Evolutionary conservation across 306 rosid genomes (phyloP).

Genomic region (Datisca glomerata): DNA sequence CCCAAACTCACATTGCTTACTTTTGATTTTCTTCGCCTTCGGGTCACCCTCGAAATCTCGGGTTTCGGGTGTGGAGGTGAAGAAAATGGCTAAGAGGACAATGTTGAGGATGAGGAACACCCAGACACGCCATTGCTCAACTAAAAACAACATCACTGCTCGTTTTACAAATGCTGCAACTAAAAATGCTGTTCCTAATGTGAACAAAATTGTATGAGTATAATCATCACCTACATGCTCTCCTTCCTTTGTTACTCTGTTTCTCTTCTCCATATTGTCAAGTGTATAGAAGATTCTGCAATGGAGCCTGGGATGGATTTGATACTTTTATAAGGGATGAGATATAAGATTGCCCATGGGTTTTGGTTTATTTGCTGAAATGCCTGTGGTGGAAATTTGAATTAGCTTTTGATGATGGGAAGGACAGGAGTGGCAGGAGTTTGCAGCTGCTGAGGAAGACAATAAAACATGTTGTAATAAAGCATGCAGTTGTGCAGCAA

Average conservation of each 20-base stretch:
- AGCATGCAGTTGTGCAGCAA: constrained; percentile 28
- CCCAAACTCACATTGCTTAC: constrained; percentile 1
- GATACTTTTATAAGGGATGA: neutral
- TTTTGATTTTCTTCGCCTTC: constrained; percentile 16
- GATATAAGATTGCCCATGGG: too few relatives aligned
- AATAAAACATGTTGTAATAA: constrained; percentile 36
- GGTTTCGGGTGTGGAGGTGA: constrained; percentile 31
- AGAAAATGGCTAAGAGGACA: constrained; percentile 60
- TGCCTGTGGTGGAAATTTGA: constrained; percentile 12
- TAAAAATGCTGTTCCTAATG: constrained; percentile 53
- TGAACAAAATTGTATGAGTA: constrained; percentile 31
- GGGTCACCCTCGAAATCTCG: neutral
- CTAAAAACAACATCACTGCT: constrained; percentile 29
- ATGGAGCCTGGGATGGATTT: constrained; percentile 1
- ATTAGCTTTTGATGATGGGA: constrained; percentile 38
- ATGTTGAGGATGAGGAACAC: constrained; percentile 68
- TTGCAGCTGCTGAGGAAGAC: constrained; percentile 44
- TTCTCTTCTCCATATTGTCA: constrained; percentile 32
- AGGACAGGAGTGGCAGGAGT: constrained; percentile 29
- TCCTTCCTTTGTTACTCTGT: constrained; percentile 30
- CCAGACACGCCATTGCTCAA: constrained; percentile 81
- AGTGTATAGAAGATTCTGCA: neutral
- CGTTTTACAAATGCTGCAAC: constrained; percentile 53
- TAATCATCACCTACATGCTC: constrained; percentile 32
- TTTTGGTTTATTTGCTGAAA: neutral